Conservation (phyloP, 2,329 filamentous ascomycete species). For the Cordyceps pruinosa region DNA sequence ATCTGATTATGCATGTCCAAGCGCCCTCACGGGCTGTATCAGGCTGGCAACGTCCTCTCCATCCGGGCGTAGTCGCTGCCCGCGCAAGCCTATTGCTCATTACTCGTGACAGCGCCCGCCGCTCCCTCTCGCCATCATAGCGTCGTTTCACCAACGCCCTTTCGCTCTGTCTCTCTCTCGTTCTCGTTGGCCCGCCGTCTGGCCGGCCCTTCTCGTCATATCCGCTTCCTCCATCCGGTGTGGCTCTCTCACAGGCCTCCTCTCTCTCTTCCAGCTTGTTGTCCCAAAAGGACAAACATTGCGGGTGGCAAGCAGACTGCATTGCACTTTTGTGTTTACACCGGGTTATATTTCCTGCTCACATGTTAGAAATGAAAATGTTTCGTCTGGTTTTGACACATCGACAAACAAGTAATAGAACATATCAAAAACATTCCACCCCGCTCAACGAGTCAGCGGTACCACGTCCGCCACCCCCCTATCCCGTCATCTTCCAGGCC, state of each 20-base stretch:
- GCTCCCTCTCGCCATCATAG: background rate
- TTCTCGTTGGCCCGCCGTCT: background rate
- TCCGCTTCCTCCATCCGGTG: too few relatives aligned
- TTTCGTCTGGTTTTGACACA: background rate
- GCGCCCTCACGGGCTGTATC: background rate
- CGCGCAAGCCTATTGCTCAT: too few relatives aligned
- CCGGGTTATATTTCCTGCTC: too few relatives aligned
- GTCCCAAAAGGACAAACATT: too few relatives aligned
- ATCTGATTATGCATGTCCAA: background rate
- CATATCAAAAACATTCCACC: background rate
- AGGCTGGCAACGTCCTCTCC: background rate
- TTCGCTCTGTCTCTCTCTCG: background rate
- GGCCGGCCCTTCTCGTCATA: background rate
- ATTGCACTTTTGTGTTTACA: too few relatives aligned
- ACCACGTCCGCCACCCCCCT: background rate
- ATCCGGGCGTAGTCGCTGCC: too few relatives aligned
- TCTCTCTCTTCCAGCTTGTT: too few relatives aligned
- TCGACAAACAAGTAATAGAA: background rate
- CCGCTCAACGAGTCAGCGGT: background rate
- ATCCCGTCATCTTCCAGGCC: background rate
- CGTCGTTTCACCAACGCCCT: slow-evolving; percentile 5
- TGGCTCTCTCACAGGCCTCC: too few relatives aligned
- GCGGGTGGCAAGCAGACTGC: too few relatives aligned
- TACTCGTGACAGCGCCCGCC: background rate
- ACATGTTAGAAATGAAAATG: too few relatives aligned